phyloP scores from a whole-genome alignment of 2,329 filamentous ascomycete genomes.

The Scortechinia acanthostroma region DNA sequence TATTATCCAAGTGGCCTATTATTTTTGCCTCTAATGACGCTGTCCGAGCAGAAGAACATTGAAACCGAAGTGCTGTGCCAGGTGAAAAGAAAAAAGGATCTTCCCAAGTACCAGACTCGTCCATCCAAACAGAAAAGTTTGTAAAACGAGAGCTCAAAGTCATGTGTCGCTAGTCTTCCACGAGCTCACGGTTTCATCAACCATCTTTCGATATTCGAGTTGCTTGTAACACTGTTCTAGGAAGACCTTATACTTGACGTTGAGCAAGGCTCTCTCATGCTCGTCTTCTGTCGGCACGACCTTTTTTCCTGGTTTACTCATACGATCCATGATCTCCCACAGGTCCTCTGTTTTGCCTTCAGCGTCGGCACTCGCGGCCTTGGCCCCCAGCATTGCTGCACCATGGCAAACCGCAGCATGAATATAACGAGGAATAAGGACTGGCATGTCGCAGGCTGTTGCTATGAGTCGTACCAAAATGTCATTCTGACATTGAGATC shows the following conservation, averaged over 20 bases:
- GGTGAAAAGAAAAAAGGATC: too few relatives aligned
- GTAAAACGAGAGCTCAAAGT: too few relatives aligned
- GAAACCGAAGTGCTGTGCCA: too few relatives aligned
- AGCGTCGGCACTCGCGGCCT: constrained; percentile 75
- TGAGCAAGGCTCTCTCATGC: constrained; percentile 71
- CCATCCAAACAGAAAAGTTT: too few relatives aligned
- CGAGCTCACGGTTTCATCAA: constrained; percentile 48
- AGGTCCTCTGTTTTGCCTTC: constrained; percentile 47
- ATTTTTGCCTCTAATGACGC: too few relatives aligned
- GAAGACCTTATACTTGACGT: constrained; percentile 93
- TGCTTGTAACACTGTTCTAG: constrained; percentile 84
- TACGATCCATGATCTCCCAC: constrained; percentile 95
- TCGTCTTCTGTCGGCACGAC: constrained; percentile 68
- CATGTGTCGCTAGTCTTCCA: neutral
- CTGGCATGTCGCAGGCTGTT: constrained; percentile 83
- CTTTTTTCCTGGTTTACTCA: constrained; percentile 86
- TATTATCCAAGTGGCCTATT: too few relatives aligned
- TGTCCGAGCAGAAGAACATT: too few relatives aligned
- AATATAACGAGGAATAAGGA: constrained; percentile 87
- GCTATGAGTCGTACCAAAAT: constrained; percentile 88
- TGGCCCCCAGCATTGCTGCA: constrained; percentile 96
- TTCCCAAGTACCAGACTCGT: too few relatives aligned
- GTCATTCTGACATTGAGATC: constrained; percentile 92
- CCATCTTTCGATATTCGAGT: constrained; percentile 70
- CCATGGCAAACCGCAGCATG: constrained; percentile 94